phyloP scores from a whole-genome alignment of 148 eudicot genomes.

The Spergularia bocconei region DNA sequence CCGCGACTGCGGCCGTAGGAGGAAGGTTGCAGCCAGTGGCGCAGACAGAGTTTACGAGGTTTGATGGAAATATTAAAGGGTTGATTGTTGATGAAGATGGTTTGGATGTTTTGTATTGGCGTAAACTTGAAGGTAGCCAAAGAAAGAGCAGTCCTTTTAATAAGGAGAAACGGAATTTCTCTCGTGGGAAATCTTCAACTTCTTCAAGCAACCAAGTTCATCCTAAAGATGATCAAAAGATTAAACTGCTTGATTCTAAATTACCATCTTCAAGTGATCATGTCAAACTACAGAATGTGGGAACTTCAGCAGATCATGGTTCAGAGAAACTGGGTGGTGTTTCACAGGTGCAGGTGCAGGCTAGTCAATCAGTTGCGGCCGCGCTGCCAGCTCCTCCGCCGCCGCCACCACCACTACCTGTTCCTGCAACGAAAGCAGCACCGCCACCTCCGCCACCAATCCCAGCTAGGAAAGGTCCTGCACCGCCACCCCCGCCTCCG shows the following conservation, averaged over 20 bases:
- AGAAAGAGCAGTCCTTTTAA: slow-evolving; percentile 29
- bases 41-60: slow-evolving; percentile 37
- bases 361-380: neutral
- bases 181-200: slow-evolving; percentile 55
- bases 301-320: neutral
- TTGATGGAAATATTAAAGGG: slow-evolving; percentile 59
- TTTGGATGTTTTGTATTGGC: slow-evolving; percentile 83
- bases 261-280: slow-evolving; percentile 15
- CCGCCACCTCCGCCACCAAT: slow-evolving; percentile 35
- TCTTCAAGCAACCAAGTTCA: slow-evolving; percentile 31
- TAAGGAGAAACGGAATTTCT: slow-evolving; percentile 34
- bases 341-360: neutral
- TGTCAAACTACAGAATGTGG: neutral
- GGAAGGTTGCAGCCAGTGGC: slow-evolving; percentile 17
- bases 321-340: neutral
- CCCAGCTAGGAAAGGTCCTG: slow-evolving; percentile 16
- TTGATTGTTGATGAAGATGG: slow-evolving; percentile 86
- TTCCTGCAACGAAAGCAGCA: slow-evolving; percentile 1
- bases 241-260: slow-evolving; percentile 20
- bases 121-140: slow-evolving; percentile 57
- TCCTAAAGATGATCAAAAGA: slow-evolving; percentile 27
- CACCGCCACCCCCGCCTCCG: slow-evolving; percentile 48
- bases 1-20: neutral
- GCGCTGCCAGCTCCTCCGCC: slow-evolving; percentile 15
- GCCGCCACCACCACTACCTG: slow-evolving; percentile 34